Evolutionary conservation across 1,139 yeast species (phyloP), one percentile per base, ranked within the genome.

Genomic region (Williopsis jadinii): DNA sequence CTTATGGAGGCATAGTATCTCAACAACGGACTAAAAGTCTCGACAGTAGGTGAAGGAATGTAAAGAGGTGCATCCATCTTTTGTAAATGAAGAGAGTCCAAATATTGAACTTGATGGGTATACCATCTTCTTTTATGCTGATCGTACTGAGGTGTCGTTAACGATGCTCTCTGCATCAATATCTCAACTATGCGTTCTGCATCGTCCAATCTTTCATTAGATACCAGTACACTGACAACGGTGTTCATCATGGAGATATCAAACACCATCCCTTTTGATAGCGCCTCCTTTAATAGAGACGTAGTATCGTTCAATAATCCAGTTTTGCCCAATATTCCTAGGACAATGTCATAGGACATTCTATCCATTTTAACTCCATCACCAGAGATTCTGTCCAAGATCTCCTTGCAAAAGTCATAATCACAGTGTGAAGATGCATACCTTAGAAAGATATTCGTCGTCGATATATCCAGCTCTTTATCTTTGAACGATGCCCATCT

Each of bases 11-110:
- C 34, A 29, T 38, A 43, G 37, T 47, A 41, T 3, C 15, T 30
- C 12, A 49, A 9, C 8, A 47, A 28, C 4, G 50, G 51, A 8
- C 42, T 34, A 34, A 49, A 42, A 1, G 48, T 47, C 13, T 47
- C 48, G 32, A 34, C 45, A 1, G 48, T 41, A 11, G 47, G 48
- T 1, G 45, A 29, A 10, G 44, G 41, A n/a, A 35, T 15, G 26
- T 39, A 43, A 13, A 48, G 28, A n/a, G 46, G 28, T 2, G 29
- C 3, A 2, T 31, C 31, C 2, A 8, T 3, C 1, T 36, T 26
- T 15, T 45, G 49, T 0, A 45, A n/a, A 3, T 36, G 13, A 9
- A 41, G 30, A 1, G 45, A 35, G 33, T 48, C 52, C n/a, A 48
- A 19, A 31, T 39, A 48, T 31, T 32, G 36, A 37, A 42, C 24